A percentile compares a stretch with the other conserved stretches of the same genome.
Conservation (phyloP, 768 basidiomycete genomes). For the Xerocomellus intermedius region DNA sequence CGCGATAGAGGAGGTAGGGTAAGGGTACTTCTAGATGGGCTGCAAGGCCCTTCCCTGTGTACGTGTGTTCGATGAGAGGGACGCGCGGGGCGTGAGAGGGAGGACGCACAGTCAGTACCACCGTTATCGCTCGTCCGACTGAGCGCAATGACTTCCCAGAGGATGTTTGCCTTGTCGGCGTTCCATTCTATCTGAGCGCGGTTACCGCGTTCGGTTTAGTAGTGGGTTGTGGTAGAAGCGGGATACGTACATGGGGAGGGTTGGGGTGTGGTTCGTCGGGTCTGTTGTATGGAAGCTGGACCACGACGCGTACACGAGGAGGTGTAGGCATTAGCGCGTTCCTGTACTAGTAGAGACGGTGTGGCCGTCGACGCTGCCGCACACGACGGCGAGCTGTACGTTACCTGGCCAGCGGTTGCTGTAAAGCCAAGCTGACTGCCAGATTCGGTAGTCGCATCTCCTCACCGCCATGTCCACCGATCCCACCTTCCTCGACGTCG, state of each 20-base stretch:
- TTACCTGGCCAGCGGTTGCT: neutral
- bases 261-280: conserved; percentile 67
- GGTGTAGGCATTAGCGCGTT: conserved; percentile 21
- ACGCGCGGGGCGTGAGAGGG: neutral
- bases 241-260: conserved; percentile 61
- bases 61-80: neutral
- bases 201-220: conserved; percentile 11
- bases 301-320: conserved; percentile 63
- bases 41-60: conserved; percentile 79
- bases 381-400: neutral
- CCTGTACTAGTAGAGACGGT: neutral
- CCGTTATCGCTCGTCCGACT: conserved; percentile 70
- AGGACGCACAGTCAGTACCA: conserved; percentile 72
- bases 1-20: conserved; percentile 81
- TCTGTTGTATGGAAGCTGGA: conserved; percentile 75
- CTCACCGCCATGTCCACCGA: conserved; percentile 10
- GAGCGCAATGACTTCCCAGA: conserved; percentile 85
- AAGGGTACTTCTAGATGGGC: conserved; percentile 77
- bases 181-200: conserved; percentile 76
- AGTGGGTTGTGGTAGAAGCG: neutral
- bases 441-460: conserved; percentile 4
- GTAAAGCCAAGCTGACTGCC: conserved; percentile 6
- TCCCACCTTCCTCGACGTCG: conserved; percentile 40
- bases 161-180: conserved; percentile 74
- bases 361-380: neutral